Conservation (phyloP, 164 flowering plant species). For the Paratinospora sagittata region DNA sequence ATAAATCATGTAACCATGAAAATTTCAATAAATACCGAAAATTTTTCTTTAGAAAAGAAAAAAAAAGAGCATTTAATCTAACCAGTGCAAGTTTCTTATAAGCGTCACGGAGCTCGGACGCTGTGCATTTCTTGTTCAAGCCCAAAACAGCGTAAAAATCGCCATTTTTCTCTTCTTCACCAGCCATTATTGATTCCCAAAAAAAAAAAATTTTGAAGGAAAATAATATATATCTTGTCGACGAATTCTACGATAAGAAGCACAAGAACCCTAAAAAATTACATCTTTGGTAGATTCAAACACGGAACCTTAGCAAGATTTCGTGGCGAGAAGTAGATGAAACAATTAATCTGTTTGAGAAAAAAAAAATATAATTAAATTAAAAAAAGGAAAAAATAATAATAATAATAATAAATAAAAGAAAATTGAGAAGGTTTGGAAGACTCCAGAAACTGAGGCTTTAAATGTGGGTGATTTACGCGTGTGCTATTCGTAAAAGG, state of each 20-base stretch:
- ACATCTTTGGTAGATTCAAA: constrained; percentile 15
- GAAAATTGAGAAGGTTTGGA: not conserved
- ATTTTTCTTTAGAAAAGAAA: not conserved
- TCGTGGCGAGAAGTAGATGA: no score
- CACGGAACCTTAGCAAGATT: constrained; percentile 19
- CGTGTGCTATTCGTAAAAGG: not conserved
- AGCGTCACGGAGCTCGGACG: constrained; percentile 55
- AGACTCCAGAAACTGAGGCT: not conserved
- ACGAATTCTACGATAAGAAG: not conserved
- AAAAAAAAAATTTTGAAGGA: no score
- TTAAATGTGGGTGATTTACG: constrained; percentile 1
- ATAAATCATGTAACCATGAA: no score
- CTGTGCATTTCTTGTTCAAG: constrained; percentile 68
- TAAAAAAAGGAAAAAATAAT: not conserved
- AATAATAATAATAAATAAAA: not conserved
- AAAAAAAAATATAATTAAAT: no score
- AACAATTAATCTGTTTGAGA: no score
- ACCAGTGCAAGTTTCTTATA: constrained; percentile 94
- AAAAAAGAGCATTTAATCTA: constrained; percentile 13
- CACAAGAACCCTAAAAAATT: not conserved
- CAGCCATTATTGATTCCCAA: constrained; percentile 50
- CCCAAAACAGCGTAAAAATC: constrained; percentile 77
- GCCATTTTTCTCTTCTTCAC: constrained; percentile 32
- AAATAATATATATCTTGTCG: not conserved
- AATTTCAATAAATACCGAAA: not conserved